Base-by-base conservation (phyloP, 345 rosid species). In the Draba incana region DNA sequence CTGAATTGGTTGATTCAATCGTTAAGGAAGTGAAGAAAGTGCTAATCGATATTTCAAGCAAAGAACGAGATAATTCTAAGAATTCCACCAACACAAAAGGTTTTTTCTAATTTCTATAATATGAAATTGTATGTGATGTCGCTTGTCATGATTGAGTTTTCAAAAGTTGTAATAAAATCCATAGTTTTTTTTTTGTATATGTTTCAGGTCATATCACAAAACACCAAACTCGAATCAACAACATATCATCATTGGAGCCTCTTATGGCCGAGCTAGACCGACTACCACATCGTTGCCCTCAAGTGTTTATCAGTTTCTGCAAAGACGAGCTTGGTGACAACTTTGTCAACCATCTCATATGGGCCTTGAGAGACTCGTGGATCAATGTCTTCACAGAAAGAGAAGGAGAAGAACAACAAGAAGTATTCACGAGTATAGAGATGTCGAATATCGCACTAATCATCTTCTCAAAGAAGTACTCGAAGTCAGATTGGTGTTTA, bases 11-110 rank as follows among this genome's bases (percentile, higher is more conserved):
- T 1, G 71, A 54, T 3, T 66, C 62, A 28, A 66, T 66, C 24
- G 62, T 66, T 42, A 20, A 55, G 35, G 62, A 54, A 20, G 71
- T 66, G 62, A 66, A 15, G 71, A 66, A 66, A 30, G 62, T 66
- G 4, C 53, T 66, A 20, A 44, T 28, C n/a, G 33, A 54, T 3
- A 23, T 66, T 12, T 55, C 44, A 23, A 44, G 1, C 24, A 44
- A 66, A 30, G 44, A 66, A 12, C 30, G 9, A 31, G 35, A 31
- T 2, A 7, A 66, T 12, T 42, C 43, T 30, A 7, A 38, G 1
- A 46, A 30, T 46, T 46, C 16, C 15, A 16, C 31, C 10, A 64
- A 64, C 48, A 9, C 1, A 1, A 7, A 38, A 64, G 45, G 56
- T 62, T 27, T 4, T 27, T 25, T 25, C 1, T 31, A 6, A 15